phyloP scores from a whole-genome alignment of 257 asterid genomes.

The Nicotiana tomentosiformis region DNA sequence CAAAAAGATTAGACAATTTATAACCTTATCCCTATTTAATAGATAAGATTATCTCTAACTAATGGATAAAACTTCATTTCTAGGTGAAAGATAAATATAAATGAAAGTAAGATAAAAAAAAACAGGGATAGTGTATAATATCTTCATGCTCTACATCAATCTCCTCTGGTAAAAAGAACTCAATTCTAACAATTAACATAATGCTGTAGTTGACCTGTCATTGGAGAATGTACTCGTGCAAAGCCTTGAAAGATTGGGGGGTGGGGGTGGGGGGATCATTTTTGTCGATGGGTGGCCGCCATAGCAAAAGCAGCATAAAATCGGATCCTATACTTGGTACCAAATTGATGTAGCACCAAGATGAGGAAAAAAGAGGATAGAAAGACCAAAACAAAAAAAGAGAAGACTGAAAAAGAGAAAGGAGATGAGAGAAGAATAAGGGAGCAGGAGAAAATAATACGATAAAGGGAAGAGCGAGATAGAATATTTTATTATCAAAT shows the following conservation, averaged over 20 bases:
- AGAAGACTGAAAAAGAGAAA: neutral
- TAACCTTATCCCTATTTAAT: no score
- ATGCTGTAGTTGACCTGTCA: no score
- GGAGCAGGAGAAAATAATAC: neutral
- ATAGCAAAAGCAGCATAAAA: neutral
- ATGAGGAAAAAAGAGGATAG: neutral
- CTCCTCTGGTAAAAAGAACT: no score
- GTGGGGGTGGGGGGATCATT: neutral
- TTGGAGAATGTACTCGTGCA: neutral
- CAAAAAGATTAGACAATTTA: no score
- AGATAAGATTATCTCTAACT: no score
- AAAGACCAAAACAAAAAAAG: neutral
- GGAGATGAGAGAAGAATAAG: neutral
- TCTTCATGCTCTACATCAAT: no score
- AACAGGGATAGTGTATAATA: no score
- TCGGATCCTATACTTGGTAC: neutral
- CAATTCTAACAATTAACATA: no score
- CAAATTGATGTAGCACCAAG: neutral
- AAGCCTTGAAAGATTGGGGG: neutral
- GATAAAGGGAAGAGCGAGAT: neutral
- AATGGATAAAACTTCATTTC: no score
- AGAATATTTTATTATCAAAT: neutral
- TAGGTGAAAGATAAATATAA: no score
- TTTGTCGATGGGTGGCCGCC: neutral
- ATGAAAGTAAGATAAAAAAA: no score